Conservation (phyloP, 2,329 filamentous ascomycete genomes). For the Nannizzia gypsea region DNA sequence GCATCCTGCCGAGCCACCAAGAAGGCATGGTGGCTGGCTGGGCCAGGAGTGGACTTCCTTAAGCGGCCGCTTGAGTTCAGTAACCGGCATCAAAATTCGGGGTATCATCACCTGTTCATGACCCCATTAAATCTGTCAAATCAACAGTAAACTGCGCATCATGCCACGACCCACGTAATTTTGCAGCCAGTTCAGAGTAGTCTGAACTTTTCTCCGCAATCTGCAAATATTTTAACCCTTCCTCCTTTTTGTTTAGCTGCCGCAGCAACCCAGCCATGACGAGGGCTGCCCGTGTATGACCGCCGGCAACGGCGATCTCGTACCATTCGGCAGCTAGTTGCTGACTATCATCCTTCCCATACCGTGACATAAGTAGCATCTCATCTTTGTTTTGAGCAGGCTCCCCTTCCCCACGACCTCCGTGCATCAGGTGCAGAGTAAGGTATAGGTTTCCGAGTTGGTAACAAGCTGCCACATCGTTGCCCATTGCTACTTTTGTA, state of each 20-base stretch:
- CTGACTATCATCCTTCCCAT: constrained; percentile 11
- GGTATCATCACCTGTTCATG: neutral
- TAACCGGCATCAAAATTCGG: neutral
- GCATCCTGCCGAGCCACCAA: neutral
- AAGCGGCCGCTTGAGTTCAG: neutral
- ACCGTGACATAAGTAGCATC: neutral
- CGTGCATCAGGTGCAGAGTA: constrained; percentile 17
- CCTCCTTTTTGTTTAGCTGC: constrained; percentile 16
- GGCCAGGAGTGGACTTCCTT: neutral
- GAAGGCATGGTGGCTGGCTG: neutral
- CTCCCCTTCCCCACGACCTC: neutral
- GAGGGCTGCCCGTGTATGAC: constrained; percentile 17
- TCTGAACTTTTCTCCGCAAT: constrained; percentile 10
- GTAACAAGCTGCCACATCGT: constrained; percentile 21
- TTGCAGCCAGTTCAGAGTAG: constrained; percentile 40
- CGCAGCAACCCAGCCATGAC: constrained; percentile 22
- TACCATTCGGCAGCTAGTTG: constrained; percentile 27
- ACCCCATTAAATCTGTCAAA: neutral
- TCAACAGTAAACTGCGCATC: constrained; percentile 13
- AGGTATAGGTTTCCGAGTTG: constrained; percentile 28
- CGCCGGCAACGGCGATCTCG: constrained; percentile 18
- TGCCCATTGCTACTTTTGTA: constrained; percentile 23
- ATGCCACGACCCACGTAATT: constrained; percentile 53
- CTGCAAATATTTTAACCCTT: constrained; percentile 15
- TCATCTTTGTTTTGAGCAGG: neutral